A percentile compares a stretch with the other conserved stretches of the same genome.
These are phyloP conservation scores for Gossypium ekmanianum DNA, from an alignment of 345 rosid genomes.

Conservation along the genomic window DNA sequence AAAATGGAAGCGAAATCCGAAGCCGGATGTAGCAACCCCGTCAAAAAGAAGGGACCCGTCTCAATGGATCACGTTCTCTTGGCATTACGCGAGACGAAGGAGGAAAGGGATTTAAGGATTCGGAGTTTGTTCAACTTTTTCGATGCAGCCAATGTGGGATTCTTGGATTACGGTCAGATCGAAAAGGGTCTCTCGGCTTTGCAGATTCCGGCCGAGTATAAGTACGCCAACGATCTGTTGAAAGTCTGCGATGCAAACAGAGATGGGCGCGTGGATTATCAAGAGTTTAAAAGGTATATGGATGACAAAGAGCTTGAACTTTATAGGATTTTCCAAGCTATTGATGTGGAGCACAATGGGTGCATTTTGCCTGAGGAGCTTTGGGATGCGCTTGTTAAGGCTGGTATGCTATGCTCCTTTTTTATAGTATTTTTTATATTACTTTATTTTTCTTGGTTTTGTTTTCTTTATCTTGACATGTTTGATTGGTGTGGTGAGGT, in stretches of 20 bases:
- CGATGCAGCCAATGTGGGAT: constrained; percentile 58
- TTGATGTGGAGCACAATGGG: constrained; percentile 74
- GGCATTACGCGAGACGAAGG: constrained; percentile 75
- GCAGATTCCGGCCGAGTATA: constrained; percentile 67
- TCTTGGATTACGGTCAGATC: constrained; percentile 71
- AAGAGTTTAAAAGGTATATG: constrained; percentile 85
- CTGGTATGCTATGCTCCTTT: constrained; percentile 49
- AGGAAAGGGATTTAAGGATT: constrained; percentile 69
- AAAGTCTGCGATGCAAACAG: constrained; percentile 74
- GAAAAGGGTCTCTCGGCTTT: constrained; percentile 76
- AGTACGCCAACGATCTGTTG: constrained; percentile 75
- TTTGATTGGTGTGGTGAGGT: constrained; percentile 10
- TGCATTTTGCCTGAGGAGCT: constrained; percentile 89
- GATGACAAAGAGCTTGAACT: constrained; percentile 78
- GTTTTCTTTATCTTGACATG: neutral
- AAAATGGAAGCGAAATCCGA: constrained; percentile 39
- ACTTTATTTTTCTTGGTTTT: neutral
- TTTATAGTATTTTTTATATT: neutral
- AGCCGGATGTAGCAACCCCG: constrained; percentile 37
- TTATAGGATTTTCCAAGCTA: constrained; percentile 57
- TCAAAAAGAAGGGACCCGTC: constrained; percentile 42
- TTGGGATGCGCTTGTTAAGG: constrained; percentile 71
- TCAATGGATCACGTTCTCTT: constrained; percentile 76
- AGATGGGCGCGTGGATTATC: constrained; percentile 80
- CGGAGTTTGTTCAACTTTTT: constrained; percentile 67